Percentiles rank a stretch among this genome's conserved stretches.
phyloP scores from a whole-genome alignment of 2,329 filamentous ascomycete genomes.

The Emericellopsis cladophorae region DNA sequence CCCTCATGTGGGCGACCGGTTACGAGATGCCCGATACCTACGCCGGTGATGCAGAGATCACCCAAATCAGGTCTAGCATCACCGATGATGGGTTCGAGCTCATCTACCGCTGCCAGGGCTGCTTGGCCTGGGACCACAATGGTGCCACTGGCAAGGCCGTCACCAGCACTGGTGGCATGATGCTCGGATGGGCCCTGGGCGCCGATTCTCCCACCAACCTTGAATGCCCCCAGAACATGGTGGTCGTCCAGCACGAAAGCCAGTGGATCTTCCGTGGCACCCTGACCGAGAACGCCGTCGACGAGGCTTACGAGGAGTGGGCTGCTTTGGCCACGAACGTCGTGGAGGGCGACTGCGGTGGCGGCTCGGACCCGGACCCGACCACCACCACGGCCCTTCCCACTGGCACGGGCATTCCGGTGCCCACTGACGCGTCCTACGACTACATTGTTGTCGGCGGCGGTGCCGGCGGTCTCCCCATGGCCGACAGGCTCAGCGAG shows the following conservation, averaged over 20 bases:
- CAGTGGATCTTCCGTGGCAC: constrained; percentile 33
- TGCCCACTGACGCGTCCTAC: constrained; percentile 23
- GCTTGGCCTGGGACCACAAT: constrained; percentile 38
- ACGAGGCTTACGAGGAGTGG: constrained; percentile 29
- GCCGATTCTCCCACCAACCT: constrained; percentile 27
- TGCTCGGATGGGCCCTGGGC: constrained; percentile 45
- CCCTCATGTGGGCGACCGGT: constrained; percentile 43
- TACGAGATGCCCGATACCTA: constrained; percentile 48
- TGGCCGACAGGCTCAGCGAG: constrained; percentile 46
- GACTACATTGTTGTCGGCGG: constrained; percentile 54
- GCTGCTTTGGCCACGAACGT: constrained; percentile 28
- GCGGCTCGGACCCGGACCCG: constrained; percentile 11
- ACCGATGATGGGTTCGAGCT: constrained; percentile 46
- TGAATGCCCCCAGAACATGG: constrained; percentile 27
- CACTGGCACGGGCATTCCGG: constrained; percentile 14
- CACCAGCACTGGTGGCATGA: constrained; percentile 28
- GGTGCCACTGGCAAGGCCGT: constrained; percentile 27
- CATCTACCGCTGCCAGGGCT: constrained; percentile 52
- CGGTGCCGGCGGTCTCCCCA: constrained; percentile 47
- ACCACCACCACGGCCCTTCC: constrained; percentile 11
- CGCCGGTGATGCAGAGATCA: constrained; percentile 47
- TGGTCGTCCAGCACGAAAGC: constrained; percentile 41
- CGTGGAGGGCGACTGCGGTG: constrained; percentile 19
- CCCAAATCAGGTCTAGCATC: constrained; percentile 44
- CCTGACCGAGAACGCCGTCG: constrained; percentile 20